A percentile compares a stretch with the other conserved stretches of the same genome.
Conservation (phyloP, 78 protist genomes). For the Guillardia theta region DNA sequence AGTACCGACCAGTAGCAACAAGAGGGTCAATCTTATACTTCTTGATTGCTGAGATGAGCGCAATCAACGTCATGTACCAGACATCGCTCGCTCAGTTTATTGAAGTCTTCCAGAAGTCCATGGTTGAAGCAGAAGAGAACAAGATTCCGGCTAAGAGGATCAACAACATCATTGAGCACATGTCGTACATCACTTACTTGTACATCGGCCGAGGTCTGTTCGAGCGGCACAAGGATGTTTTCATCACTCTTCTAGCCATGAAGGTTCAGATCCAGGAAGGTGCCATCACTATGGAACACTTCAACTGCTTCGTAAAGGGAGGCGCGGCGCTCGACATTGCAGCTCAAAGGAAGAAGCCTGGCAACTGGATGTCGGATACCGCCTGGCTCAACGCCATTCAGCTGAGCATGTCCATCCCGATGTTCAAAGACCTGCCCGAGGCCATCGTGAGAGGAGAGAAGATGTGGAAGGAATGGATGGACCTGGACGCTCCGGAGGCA, state of each 20-base stretch:
- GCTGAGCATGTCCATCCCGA: neutral
- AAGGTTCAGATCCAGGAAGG: slow-evolving; percentile 57
- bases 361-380: slow-evolving; percentile 69
- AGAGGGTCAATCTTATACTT: slow-evolving; percentile 86
- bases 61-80: slow-evolving; percentile 84
- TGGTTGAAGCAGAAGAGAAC: slow-evolving; percentile 50
- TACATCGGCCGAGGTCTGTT: neutral
- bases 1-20: slow-evolving; percentile 83
- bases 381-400: slow-evolving; percentile 73
- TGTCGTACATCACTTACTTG: slow-evolving; percentile 54
- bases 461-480: slow-evolving; percentile 76
- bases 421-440: slow-evolving; percentile 59
- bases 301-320: slow-evolving; percentile 63
- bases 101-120: slow-evolving; percentile 64
- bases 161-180: slow-evolving; percentile 62
- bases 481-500: slow-evolving; percentile 72
- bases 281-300: slow-evolving; percentile 4
- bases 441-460: slow-evolving; percentile 35
- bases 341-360: slow-evolving; percentile 48
- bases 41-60: slow-evolving; percentile 75
- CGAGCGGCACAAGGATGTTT: slow-evolving; percentile 30
- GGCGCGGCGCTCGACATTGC: slow-evolving; percentile 73
- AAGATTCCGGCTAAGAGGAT: slow-evolving; percentile 67
- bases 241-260: slow-evolving; percentile 66
- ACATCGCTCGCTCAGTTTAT: slow-evolving; percentile 80